These are phyloP conservation scores for Daphne laureola DNA, from an alignment of 441 rosid species.

Conservation along the genomic window DNA sequence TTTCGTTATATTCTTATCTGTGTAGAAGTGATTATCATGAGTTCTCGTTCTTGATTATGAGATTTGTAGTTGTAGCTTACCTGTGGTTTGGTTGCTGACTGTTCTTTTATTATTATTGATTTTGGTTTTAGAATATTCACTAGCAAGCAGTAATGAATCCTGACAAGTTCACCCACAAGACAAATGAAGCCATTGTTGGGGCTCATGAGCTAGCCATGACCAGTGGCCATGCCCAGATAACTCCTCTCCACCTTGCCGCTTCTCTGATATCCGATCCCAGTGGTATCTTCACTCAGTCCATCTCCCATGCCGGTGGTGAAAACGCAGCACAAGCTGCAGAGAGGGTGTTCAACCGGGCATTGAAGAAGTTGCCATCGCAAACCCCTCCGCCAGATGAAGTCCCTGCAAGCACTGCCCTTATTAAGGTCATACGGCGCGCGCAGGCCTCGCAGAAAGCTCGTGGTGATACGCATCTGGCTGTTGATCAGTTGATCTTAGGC, in stretches of 20 bases:
- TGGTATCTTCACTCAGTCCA: conserved; percentile 65
- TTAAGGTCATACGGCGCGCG: conserved; percentile 68
- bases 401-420: conserved; percentile 63
- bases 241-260: conserved; percentile 77
- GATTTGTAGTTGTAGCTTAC: neutral
- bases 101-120: too few species aligned
- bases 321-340: conserved; percentile 48
- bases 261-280: conserved; percentile 56
- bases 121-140: neutral
- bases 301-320: conserved; percentile 48
- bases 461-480: conserved; percentile 74
- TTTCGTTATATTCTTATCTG: too few species aligned
- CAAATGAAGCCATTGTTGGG: conserved; percentile 61
- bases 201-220: conserved; percentile 65
- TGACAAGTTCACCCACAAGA: conserved; percentile 86
- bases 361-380: conserved; percentile 75
- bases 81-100: neutral
- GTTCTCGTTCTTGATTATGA: neutral
- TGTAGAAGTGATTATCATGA: neutral
- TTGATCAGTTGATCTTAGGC: conserved; percentile 77
- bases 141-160: conserved; percentile 55
- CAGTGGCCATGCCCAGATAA: conserved; percentile 71
- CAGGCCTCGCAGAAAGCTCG: conserved; percentile 64
- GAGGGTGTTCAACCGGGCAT: conserved; percentile 58
- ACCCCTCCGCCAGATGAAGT: conserved; percentile 73